Evolutionary conservation across 139 green algal species (phyloP), one percentile per base, ranked within the genome.

Genomic region (Picochlorum sp.): DNA sequence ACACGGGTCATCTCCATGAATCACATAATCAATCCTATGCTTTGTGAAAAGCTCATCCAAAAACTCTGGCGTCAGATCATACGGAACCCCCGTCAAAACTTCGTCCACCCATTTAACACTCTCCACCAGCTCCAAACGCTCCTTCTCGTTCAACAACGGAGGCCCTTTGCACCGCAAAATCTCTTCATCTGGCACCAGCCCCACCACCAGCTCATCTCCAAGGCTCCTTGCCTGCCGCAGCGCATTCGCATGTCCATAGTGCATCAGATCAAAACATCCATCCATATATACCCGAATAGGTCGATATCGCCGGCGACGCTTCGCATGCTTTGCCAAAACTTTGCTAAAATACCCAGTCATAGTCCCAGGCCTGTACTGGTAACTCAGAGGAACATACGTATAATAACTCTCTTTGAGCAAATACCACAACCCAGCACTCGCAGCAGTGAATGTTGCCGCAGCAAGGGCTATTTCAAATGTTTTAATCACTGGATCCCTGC

Each of bases 191-290:
- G 89, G 86, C 18, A 98, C 89, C 14, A 99, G 69, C 0, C 94
- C 94, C 44, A 99, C 85, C 28, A 99, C 88, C 62, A 99, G 80
- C 72, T 91, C 73, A 63, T 99, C 94, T 2, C 94, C 94, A 61
- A 92, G 68, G 18, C 80, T 74, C 49, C 81, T 82, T 8, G 84
- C 87, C 82, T 97, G 92, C 1, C 94, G 77, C 66, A 99, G 79
- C 2, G 94, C 94, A 72, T 99, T 99, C 13, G 91, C 91, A 76
- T 99, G 94, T 0, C 94, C 94, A 64, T 97, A 98, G 66, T 99
- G 94, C 92, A 98, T 97, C 84, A 98, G 90, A 73, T 99, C 94
- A 66, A 99, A 99, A 77, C 94, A 99, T 15, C 94, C 94, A 71
- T 99, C 94, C 81, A 98, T 90, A 78, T 98, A 99, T 14, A 99